A percentile compares a stretch with the other conserved stretches of the same genome.
Conservation (phyloP, 306 rosid species). For the Ceratonia siliqua region DNA sequence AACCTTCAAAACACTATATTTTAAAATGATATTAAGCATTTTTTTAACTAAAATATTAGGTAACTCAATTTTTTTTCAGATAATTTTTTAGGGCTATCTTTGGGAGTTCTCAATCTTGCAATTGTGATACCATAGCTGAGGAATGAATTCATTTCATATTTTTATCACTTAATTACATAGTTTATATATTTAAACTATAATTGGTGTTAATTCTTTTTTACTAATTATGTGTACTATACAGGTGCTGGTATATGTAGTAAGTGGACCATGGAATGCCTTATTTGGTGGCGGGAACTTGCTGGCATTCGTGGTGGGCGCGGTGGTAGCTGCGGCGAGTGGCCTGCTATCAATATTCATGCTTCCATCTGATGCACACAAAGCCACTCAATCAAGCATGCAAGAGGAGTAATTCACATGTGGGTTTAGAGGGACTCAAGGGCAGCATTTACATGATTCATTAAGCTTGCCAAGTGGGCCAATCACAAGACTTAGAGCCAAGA, state of each 20-base stretch:
- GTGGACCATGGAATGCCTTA: conserved; percentile 62
- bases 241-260: conserved; percentile 56
- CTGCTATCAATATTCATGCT: conserved; percentile 49
- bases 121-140: conserved; percentile 71
- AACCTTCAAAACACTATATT: no score
- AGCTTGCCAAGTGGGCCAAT: no score
- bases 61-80: background rate
- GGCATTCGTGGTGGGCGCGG: conserved; percentile 62
- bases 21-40: no score
- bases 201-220: background rate
- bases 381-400: no score
- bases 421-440: no score
- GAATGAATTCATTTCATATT: background rate
- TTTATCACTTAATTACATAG: background rate
- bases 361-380: no score
- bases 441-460: no score
- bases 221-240: conserved; percentile 13
- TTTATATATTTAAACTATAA: no score
- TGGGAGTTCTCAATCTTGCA: conserved; percentile 70
- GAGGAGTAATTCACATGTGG: no score
- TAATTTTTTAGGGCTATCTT: conserved; percentile 55
- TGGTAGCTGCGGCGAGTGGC: conserved; percentile 49
- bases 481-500: no score
- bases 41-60: background rate
- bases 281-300: conserved; percentile 89